These are phyloP conservation scores for Backusella luteola DNA, from an alignment of 192 early-diverging fungal species.

Conservation along the genomic window DNA sequence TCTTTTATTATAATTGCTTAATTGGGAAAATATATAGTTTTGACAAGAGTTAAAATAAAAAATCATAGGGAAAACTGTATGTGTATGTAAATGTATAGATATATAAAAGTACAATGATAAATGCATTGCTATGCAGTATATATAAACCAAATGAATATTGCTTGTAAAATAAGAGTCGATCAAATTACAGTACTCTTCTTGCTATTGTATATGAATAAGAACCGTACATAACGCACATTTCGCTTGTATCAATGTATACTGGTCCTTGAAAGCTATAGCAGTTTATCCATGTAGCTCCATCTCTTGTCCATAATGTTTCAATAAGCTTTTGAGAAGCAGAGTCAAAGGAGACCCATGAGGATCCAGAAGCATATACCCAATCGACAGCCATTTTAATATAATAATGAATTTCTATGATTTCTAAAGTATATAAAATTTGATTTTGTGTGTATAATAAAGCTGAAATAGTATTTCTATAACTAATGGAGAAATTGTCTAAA, in stretches of 20 bases:
- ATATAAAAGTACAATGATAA: conserved; percentile 1
- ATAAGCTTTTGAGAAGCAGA: conserved; percentile 10
- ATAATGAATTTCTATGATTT: background rate
- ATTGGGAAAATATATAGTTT: background rate
- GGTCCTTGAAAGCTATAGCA: background rate
- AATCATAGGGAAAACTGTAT: background rate
- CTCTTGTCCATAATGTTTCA: conserved; percentile 8
- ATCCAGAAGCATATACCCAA: conserved; percentile 19
- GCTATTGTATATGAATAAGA: conserved; percentile 10
- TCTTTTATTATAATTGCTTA: background rate
- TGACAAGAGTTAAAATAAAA: background rate
- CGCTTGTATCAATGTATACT: background rate
- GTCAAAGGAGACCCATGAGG: conserved; percentile 17
- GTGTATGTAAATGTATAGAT: background rate
- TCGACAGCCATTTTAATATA: conserved; percentile 4
- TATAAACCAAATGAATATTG: background rate
- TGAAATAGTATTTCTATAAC: background rate
- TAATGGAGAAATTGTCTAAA: background rate
- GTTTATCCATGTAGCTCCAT: conserved; percentile 9
- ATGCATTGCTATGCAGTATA: background rate
- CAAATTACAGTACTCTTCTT: background rate
- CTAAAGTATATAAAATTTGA: background rate
- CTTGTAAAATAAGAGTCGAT: background rate
- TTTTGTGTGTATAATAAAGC: background rate
- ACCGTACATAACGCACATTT: background rate